Percentiles rank a stretch among this genome's conserved stretches.
Evolutionary conservation across 352 stramenopile species (phyloP).

Genomic region (Phytophthora parvispora): DNA sequence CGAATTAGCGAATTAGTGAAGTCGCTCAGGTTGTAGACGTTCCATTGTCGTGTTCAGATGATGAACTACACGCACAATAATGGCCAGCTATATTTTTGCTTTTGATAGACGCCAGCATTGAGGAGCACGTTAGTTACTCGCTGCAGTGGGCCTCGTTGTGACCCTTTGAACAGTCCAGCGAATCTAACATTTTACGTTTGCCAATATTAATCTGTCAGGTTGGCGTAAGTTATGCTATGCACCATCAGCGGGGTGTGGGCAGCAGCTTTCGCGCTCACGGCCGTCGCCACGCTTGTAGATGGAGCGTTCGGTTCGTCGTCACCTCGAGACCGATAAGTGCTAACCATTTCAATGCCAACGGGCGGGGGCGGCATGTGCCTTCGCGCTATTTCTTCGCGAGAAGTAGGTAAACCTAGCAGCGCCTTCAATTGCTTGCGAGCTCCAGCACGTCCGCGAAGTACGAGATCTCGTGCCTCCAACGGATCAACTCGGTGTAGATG

Average conservation of each 20-base stretch:
- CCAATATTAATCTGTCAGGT: neutral
- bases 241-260: neutral
- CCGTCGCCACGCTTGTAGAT: neutral
- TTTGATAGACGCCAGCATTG: neutral
- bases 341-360: slow-evolving; percentile 14
- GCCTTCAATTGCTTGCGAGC: slow-evolving; percentile 45
- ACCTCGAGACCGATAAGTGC: neutral
- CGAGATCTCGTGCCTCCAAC: slow-evolving; percentile 66
- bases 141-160: no score
- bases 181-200: no score
- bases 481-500: slow-evolving; percentile 51
- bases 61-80: neutral
- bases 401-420: slow-evolving; percentile 19
- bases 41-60: no score
- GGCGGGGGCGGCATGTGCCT: neutral
- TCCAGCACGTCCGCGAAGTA: slow-evolving; percentile 37
- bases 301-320: slow-evolving; percentile 5
- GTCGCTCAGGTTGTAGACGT: neutral
- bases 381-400: slow-evolving; percentile 9
- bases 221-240: slow-evolving; percentile 7
- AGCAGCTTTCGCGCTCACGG: neutral
- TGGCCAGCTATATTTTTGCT: neutral
- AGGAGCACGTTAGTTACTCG: neutral
- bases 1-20: neutral
- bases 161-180: no score